Base-by-base conservation (phyloP, 176 grass and related monocot genomes). In the Ensete ventricosum region DNA sequence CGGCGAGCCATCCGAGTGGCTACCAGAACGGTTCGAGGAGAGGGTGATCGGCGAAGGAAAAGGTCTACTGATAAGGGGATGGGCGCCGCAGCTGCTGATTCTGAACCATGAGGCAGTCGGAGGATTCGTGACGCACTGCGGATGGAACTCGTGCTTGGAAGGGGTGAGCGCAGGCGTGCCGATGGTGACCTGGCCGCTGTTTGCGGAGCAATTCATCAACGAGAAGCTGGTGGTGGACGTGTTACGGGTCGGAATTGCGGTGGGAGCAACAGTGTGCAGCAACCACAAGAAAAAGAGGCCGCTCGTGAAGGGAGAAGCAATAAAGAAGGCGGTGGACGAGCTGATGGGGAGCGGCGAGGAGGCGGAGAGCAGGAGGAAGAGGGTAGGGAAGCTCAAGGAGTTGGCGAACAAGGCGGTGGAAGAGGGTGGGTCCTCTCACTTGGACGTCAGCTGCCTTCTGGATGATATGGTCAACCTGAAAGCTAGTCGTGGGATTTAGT, bases 91-190 rank as follows among this genome's bases (percentile, higher is more conserved):
- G 64, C 13, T 76, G 19, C 21, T 76, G 9, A 70, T 85, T 64
- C 11, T 85, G 21, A 76, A 71, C 60, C 83, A 85, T 64, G 8
- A 55, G 9, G 52, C 69, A 0, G 69, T 84, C 0, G 82, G 82
- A 48, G 69, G 58, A 0, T 84, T 84, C 51, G 1, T 79, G 25
- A 84, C 82, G 25, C 82, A 84, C 51, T 84, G 76, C 24, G 82
- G 82, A 14, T 84, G 82, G 82, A 84, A 84, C 76, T 84, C 82
- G 8, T 67, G 27, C 1, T 14, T 73, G 3, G 76, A 84, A 17
- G 63, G 22, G 13, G 34, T 80, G 11, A 63, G 25, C 29, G 77
- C 77, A 1, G 83, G 72, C 58, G 71, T 85, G 62, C 83, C 83
- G 1, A 85, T 80, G 77, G 71, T 71, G 11, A 85, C 77, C 1